These are phyloP conservation scores for Magnolia changhungtana DNA, from an alignment of 164 flowering plant genomes.

Conservation along the genomic window DNA sequence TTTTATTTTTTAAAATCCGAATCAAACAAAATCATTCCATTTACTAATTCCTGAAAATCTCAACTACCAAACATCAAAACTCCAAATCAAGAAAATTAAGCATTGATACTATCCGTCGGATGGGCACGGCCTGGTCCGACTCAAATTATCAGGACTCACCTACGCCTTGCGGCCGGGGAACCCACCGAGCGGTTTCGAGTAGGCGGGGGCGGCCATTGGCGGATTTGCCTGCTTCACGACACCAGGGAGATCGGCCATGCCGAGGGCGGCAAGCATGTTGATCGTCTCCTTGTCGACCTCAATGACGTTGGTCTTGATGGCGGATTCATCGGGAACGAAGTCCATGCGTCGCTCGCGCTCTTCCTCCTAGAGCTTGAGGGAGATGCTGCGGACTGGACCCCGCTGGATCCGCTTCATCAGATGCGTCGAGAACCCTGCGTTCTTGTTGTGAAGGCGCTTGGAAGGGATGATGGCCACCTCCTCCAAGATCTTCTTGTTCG, in stretches of 20 bases:
- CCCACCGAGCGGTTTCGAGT: conserved; percentile 6
- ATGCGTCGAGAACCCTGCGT: conserved; percentile 76
- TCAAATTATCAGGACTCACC: neutral
- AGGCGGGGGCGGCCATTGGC: conserved; percentile 4
- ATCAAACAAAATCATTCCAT: neutral
- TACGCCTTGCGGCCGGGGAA: conserved; percentile 7
- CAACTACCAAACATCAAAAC: neutral
- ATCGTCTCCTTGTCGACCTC: conserved; percentile 70
- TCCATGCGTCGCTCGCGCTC: conserved; percentile 81
- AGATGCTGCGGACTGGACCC: conserved; percentile 72
- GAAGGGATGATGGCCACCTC: conserved; percentile 76
- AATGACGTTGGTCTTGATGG: conserved; percentile 49
- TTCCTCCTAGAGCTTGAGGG: conserved; percentile 73
- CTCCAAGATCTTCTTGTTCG: conserved; percentile 69
- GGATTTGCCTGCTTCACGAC: conserved; percentile 36
- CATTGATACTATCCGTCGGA: too few species aligned
- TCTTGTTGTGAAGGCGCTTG: conserved; percentile 77
- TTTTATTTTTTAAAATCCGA: too few species aligned
- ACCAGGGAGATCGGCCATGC: conserved; percentile 64
- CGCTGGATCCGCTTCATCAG: conserved; percentile 73
- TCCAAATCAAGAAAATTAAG: neutral
- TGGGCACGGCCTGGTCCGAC: neutral
- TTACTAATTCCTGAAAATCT: neutral
- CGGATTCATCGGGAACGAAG: conserved; percentile 67
- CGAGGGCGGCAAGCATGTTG: conserved; percentile 58